Evolutionary conservation across 257 asterid genomes (phyloP).

Genomic region (Jacaranda copaia): DNA sequence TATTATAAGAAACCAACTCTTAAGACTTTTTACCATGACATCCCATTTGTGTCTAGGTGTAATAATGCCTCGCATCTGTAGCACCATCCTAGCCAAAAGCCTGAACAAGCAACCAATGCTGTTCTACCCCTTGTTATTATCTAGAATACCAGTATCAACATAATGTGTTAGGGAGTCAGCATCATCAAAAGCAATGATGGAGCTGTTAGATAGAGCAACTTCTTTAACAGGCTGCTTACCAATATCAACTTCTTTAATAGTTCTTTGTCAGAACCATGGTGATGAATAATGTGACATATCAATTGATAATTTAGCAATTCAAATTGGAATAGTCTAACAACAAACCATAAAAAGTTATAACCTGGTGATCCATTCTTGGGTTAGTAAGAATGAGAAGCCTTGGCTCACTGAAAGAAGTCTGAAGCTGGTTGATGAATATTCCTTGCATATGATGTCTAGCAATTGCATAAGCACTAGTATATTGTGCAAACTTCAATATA

Average conservation of each 20-base stretch:
- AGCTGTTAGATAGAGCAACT: slow-evolving; percentile 45
- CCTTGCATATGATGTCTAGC: slow-evolving; percentile 58
- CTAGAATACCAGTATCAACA: slow-evolving; percentile 49
- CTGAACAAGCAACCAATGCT: slow-evolving; percentile 53
- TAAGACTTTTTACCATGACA: slow-evolving; percentile 42
- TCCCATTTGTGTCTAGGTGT: slow-evolving; percentile 51
- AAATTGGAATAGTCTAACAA: neutral
- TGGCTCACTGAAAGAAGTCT: slow-evolving; percentile 50
- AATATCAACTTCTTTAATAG: no score
- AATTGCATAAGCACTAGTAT: slow-evolving; percentile 50
- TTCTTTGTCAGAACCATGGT: neutral
- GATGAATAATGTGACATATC: neutral
- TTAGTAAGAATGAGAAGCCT: slow-evolving; percentile 48
- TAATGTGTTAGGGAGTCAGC: slow-evolving; percentile 49
- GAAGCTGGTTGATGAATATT: slow-evolving; percentile 47
- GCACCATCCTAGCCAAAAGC: slow-evolving; percentile 55
- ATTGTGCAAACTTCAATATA: slow-evolving; percentile 50
- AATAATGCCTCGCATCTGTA: slow-evolving; percentile 49
- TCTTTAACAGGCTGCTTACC: slow-evolving; percentile 47
- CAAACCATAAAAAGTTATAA: neutral
- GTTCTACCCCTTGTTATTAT: slow-evolving; percentile 53
- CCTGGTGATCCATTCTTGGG: slow-evolving; percentile 52
- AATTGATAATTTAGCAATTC: neutral
- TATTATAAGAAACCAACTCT: neutral
- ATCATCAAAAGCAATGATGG: slow-evolving; percentile 53